A percentile compares a stretch with the other conserved stretches of the same genome.
These are phyloP conservation scores for Wickerhamomyces silvicola DNA, from an alignment of 805 yeast genomes.

Conservation along the genomic window DNA sequence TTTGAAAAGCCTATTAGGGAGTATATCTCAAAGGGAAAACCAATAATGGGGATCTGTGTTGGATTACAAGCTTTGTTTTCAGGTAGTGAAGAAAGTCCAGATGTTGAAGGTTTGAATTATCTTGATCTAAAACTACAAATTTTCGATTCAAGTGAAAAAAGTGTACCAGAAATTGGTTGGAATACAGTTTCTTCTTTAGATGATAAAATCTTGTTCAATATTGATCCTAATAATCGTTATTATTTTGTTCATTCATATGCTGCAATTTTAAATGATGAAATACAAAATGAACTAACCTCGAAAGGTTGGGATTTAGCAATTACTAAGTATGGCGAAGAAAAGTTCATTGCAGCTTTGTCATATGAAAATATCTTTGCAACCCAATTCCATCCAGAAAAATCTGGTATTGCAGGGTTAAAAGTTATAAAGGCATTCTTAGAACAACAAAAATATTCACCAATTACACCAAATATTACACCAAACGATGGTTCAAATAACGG, in stretches of 20 bases:
- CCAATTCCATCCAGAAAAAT: slow-evolving; percentile 98
- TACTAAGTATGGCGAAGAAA: slow-evolving; percentile 70
- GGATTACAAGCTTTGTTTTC: slow-evolving; percentile 84
- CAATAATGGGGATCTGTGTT: slow-evolving; percentile 95
- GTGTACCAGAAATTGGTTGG: slow-evolving; percentile 99
- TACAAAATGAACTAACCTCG: slow-evolving; percentile 26
- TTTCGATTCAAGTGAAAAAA: slow-evolving; percentile 57
- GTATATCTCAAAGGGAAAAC: slow-evolving; percentile 72
- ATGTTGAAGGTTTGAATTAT: slow-evolving; percentile 53
- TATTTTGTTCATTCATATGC: slow-evolving; percentile 96
- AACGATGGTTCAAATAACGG: slow-evolving; percentile 48
- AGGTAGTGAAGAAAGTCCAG: slow-evolving; percentile 70
- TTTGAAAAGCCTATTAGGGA: slow-evolving; percentile 59
- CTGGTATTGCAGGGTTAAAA: slow-evolving; percentile 83
- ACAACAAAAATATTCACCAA: slow-evolving; percentile 17
- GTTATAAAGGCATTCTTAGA: slow-evolving; percentile 68
- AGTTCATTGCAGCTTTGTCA: slow-evolving; percentile 74
- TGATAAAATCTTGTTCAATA: slow-evolving; percentile 43
- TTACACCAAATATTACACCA: slow-evolving; percentile 9
- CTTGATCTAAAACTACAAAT: slow-evolving; percentile 47
- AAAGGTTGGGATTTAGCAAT: slow-evolving; percentile 69
- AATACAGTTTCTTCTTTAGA: slow-evolving; percentile 39
- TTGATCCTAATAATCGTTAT: slow-evolving; percentile 64
- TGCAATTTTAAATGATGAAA: slow-evolving; percentile 44
- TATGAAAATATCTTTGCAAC: slow-evolving; percentile 85